These are phyloP conservation scores for Triadica sebifera DNA, from an alignment of 345 rosid genomes.

Conservation along the genomic window DNA sequence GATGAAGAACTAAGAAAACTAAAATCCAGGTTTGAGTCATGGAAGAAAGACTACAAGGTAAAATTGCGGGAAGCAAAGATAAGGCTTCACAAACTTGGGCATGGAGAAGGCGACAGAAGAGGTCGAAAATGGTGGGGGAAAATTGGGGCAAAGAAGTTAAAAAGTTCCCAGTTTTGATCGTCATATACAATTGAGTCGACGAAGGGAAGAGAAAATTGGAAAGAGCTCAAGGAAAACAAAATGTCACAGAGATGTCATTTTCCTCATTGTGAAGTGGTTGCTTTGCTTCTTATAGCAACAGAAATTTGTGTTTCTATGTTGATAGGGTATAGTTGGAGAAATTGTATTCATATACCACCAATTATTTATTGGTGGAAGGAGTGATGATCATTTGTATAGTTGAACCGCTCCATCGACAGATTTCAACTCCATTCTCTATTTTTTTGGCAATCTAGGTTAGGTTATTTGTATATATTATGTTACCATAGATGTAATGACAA, in stretches of 20 bases:
- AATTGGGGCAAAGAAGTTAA: slow-evolving; percentile 29
- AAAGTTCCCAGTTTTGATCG: slow-evolving; percentile 8
- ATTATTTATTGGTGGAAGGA: slow-evolving; percentile 24
- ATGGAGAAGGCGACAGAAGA: slow-evolving; percentile 44
- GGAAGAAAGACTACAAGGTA: slow-evolving; percentile 87
- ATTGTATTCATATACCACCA: slow-evolving; percentile 24
- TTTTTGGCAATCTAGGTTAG: slow-evolving; percentile 14
- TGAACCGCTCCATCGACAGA: neutral
- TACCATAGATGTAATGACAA: slow-evolving; percentile 21
- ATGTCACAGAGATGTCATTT: slow-evolving; percentile 8
- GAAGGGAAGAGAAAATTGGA: neutral
- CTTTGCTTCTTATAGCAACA: neutral
- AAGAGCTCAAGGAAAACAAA: neutral
- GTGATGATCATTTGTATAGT: slow-evolving; percentile 34
- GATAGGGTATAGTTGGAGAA: slow-evolving; percentile 1
- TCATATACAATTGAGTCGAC: neutral
- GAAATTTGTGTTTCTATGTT: neutral
- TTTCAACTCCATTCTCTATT: slow-evolving; percentile 5
- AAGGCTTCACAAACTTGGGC: slow-evolving; percentile 58
- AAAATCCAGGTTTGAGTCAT: slow-evolving; percentile 61
- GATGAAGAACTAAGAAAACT: slow-evolving; percentile 63
- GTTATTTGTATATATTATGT: slow-evolving; percentile 31
- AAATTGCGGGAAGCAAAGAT: slow-evolving; percentile 64
- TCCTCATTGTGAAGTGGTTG: slow-evolving; percentile 8
- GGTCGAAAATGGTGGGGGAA: slow-evolving; percentile 91